Evolutionary conservation across 305 asterid species (phyloP).

Genomic region (Solanum hybrid): DNA sequence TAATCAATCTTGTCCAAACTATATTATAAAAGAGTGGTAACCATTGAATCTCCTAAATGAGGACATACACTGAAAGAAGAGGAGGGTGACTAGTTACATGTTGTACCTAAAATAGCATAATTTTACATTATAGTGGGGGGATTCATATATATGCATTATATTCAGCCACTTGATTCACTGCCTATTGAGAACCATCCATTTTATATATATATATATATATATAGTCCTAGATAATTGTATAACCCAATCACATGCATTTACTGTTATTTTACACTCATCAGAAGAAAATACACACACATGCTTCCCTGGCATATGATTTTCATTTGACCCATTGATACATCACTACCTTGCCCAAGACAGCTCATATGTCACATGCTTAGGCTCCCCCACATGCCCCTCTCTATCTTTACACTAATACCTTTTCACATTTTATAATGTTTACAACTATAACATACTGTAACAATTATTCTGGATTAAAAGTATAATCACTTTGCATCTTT

Average conservation of each 20-base stretch:
- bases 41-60: neutral
- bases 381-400: conserved; percentile 16
- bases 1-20: neutral
- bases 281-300: neutral
- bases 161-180: conserved; percentile 15
- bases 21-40: neutral
- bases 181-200: conserved; percentile 20
- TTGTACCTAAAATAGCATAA: neutral
- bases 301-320: conserved; percentile 54
- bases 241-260: conserved; percentile 37
- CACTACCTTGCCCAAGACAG: conserved; percentile 34
- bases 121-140: neutral
- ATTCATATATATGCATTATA: neutral
- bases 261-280: conserved; percentile 27
- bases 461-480: neutral
- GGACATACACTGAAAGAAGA: neutral
- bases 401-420: neutral
- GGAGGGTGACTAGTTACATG: neutral
- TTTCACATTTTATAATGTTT: neutral
- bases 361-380: conserved; percentile 58
- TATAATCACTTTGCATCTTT: neutral
- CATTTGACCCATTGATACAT: conserved; percentile 52
- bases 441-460: neutral
- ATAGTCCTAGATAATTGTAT: neutral
- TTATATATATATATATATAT: neutral